Percentiles rank a stretch among this genome's conserved stretches.
Evolutionary conservation across 192 early-diverging fungal genomes (phyloP).

Genomic region (Coemansia biformis): DNA sequence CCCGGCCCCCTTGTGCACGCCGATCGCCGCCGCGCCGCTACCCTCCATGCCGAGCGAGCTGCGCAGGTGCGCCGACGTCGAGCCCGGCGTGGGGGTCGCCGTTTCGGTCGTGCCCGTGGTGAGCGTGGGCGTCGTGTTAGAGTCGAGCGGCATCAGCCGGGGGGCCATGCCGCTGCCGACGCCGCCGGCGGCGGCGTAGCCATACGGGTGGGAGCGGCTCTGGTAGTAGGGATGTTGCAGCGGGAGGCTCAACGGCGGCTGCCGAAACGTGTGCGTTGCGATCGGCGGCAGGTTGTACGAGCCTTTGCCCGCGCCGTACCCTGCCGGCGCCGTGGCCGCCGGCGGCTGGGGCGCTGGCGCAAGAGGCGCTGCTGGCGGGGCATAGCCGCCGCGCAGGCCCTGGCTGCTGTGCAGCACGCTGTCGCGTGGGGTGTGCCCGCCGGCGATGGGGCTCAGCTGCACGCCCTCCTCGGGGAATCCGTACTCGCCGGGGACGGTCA

Average conservation of each 20-base stretch:
- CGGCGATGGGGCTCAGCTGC: constrained; percentile 2
- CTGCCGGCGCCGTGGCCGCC: not conserved
- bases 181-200: not conserved
- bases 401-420: not conserved
- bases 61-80: constrained; percentile 21
- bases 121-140: constrained; percentile 36
- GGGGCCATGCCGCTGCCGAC: not conserved
- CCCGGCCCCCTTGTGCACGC: constrained; percentile 22
- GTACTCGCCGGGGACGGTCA: constrained; percentile 8
- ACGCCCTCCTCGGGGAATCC: constrained; percentile 7
- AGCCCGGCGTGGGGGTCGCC: constrained; percentile 44
- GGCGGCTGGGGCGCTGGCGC: too few species aligned
- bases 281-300: constrained; percentile 32
- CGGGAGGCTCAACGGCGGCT: not conserved
- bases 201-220: constrained; percentile 23
- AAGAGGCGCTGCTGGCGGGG: too few species aligned
- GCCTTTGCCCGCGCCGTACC: constrained; percentile 18
- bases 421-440: constrained; percentile 1
- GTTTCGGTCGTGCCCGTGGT: constrained; percentile 39
- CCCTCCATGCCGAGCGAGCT: constrained; percentile 32
- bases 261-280: not conserved
- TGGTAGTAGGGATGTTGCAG: constrained; percentile 18
- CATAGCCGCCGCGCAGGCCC: not conserved
- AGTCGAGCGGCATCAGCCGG: constrained; percentile 29
- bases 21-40: constrained; percentile 8